Base-by-base conservation (phyloP, 768 basidiomycete genomes). In the Boletus pseudopeckii region DNA sequence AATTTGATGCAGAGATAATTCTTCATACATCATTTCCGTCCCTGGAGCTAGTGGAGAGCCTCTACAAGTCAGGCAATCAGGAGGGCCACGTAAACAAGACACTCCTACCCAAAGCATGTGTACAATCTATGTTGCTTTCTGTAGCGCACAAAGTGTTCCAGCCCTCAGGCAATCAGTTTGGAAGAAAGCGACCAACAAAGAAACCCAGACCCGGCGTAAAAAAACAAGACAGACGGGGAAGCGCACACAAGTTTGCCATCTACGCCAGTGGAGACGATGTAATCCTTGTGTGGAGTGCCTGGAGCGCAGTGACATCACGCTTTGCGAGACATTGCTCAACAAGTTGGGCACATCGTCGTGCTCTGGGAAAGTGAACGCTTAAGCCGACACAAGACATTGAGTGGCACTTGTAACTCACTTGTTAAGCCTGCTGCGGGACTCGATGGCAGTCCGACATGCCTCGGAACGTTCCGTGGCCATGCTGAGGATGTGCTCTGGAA, bases 401-500 rank as follows among this genome's bases (percentile, higher is more conserved):
- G 33, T 11, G 24, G 5, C 30, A 28, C 14, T 41, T 15, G 20
- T 41, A 8, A 66, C 74, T 52, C 45, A 84, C 86, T 70, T 78
- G 51, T 82, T 85, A 43, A 72, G 70, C 60, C 60, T 75, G 45
- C 73, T 74, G 18, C 83, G 77, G 30, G 72, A 69, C 60, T 80
- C 73, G 24, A 86, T 81, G 47, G 75, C 69, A 13, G 58, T 59
- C 63, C 83, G 81, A 74, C 93, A 80, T 18, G 70, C 67, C 17
- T 76, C 70, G 1, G 89, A 82, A 33, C 77, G 74, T 51, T 75
- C 66, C 11, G 78, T 67, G 15, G 95, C 95, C 7, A 76, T 68
- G 7, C 71, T 69, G 4, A 98, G 75, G 8, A 98, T 77, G 2
- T 69, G 56, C 58, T 88, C 85, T 0, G 92, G 88, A 33, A 98